Conservation (phyloP, 1,139 yeast species). For the Lodderomyces elongisporus region DNA sequence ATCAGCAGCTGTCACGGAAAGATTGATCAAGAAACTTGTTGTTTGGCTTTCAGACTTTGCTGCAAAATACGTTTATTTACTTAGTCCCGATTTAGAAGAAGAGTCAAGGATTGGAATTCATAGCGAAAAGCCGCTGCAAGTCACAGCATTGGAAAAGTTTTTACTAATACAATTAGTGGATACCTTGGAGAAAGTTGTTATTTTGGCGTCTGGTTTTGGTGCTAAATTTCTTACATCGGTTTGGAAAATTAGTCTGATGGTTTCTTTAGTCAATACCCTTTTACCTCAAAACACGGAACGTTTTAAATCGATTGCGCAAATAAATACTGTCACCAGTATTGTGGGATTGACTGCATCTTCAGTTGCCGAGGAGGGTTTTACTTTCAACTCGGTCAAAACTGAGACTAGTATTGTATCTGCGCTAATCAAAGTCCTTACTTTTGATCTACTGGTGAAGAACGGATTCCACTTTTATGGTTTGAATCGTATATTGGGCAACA, state of each 20-base stretch:
- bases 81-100: constrained; percentile 24
- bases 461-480: constrained; percentile 48
- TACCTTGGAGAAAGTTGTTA: constrained; percentile 40
- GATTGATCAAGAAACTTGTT: constrained; percentile 22
- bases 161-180: constrained; percentile 50
- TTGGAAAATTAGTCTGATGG: constrained; percentile 17
- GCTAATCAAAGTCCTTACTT: constrained; percentile 33
- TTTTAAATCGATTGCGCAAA: constrained; percentile 32
- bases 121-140: constrained; percentile 30
- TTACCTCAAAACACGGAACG: constrained; percentile 40
- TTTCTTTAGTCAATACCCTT: constrained; percentile 22
- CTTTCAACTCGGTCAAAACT: constrained; percentile 17
- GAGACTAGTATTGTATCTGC: constrained; percentile 28
- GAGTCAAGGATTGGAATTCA: constrained; percentile 33
- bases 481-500: constrained; percentile 51
- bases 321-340: constrained; percentile 31
- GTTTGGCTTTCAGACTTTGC: constrained; percentile 18
- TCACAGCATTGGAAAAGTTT: constrained; percentile 44
- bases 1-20: constrained; percentile 47
- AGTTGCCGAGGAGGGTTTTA: constrained; percentile 28
- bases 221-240: constrained; percentile 16
- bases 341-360: constrained; percentile 42
- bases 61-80: constrained; percentile 18
- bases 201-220: constrained; percentile 23
- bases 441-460: constrained; percentile 37